Evolutionary conservation across 2,329 filamentous ascomycete species (phyloP), one percentile per base, ranked within the genome.

Genomic region (Orbilia brochopaga): DNA sequence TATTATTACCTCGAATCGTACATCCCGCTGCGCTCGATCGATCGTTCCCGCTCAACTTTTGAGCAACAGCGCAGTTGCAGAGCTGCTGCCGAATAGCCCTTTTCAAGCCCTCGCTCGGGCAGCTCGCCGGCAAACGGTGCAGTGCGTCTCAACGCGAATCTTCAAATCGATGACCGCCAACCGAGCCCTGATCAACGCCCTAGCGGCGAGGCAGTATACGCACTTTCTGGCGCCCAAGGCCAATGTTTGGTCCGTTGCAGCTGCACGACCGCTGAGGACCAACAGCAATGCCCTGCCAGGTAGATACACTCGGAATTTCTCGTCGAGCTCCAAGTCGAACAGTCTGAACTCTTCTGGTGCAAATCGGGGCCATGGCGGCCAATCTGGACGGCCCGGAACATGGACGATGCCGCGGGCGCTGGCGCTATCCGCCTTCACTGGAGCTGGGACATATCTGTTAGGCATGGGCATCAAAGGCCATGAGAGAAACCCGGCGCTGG

Each of bases 381-480:
- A 2, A 27, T 40, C 59, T 13, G 53, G 48, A 37, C 53, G 32
- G 15, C 50, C 65, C 40, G 66, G 46, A 44, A 35, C 44, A 51
- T 70, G 66, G 66, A 64, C 66, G 8, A 70, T 70, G 66, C 66
- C 66, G 17, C 55, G 54, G 17, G 66, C 59, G 35, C 37, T 70
- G 42, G 66, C 66, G 6, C 54, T 75, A 11, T 69, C 74, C 35
- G 70, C 56, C 44, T 62, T 75, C 37, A 75, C 74, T 19, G 74
- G 74, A 50, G 48, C 37, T 15, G 73, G 65, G 30, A 70, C 66
- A 50, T 75, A 75, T 58, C 60, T 74, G 42, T 74, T 66, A 62
- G 37, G 60, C 13, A 66, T 65, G 66, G 37, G 60, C 13, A 66
- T 65, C 17, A 65, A 62, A 15, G 56, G 51, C 7, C 30, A 59